A percentile compares a stretch with the other conserved stretches of the same genome.
phyloP scores from a whole-genome alignment of 805 yeast species.

The Ogataea ganodermae region DNA sequence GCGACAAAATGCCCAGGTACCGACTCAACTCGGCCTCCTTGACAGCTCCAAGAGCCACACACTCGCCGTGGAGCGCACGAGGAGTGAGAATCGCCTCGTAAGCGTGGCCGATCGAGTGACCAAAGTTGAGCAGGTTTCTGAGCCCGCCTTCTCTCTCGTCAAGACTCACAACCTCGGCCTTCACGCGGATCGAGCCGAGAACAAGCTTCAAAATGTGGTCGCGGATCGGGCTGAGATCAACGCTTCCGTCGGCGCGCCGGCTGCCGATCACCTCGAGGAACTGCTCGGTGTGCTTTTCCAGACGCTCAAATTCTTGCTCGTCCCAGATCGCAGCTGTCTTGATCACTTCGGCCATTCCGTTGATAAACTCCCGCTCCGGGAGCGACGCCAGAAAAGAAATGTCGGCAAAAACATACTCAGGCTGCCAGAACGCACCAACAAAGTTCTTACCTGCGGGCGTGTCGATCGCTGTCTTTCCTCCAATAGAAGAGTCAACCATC shows the following conservation, averaged over 20 bases:
- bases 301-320: conserved; percentile 79
- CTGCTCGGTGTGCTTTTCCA: conserved; percentile 71
- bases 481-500: conserved; percentile 98
- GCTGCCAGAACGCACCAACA: conserved; percentile 98
- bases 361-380: conserved; percentile 91
- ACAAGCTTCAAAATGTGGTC: conserved; percentile 80
- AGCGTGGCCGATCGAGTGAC: conserved; percentile 98
- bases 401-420: conserved; percentile 83
- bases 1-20: conserved; percentile 82
- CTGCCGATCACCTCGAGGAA: conserved; percentile 69
- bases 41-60: conserved; percentile 97
- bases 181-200: conserved; percentile 81
- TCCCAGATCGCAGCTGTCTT: conserved; percentile 99
- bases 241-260: conserved; percentile 43
- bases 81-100: conserved; percentile 97
- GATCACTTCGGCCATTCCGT: conserved; percentile 98
- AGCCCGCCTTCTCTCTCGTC: conserved; percentile 96
- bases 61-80: conserved; percentile 95
- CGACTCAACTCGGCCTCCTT: conserved; percentile 95
- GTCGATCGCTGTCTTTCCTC: conserved; percentile 98
- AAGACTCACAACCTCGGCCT: conserved; percentile 88
- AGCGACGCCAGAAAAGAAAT: conserved; percentile 82
- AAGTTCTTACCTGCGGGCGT: conserved; percentile 95
- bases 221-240: conserved; percentile 67
- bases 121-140: conserved; percentile 89